Evolutionary conservation across 192 early-diverging fungal species (phyloP), one percentile per base, ranked within the genome.

Genomic region (Phycomyces blakesleeanus): DNA sequence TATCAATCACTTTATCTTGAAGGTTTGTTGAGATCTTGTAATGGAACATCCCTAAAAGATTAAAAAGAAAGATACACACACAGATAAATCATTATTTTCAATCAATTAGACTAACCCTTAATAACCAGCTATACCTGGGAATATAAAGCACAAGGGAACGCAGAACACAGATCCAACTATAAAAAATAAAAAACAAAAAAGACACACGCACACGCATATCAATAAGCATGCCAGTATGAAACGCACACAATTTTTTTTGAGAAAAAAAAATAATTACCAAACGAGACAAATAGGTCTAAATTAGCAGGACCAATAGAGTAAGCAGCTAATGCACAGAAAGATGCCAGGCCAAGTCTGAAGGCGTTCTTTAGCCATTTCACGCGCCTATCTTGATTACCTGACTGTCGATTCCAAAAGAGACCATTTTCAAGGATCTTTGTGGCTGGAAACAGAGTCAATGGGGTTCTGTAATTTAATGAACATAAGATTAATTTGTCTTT

Each of bases 261-360:
- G 29, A 34, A n/a, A n/a, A n/a, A n/a, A n/a, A n/a, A 49, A 10
- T 58, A 26, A 10, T 60, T 60, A 60, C 59, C 59, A 2, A 95
- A 82, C 16, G 82, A 86, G 25, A 95, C 92, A 72, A 93, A 89
- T 66, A 89, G 88, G 74, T 96, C 92, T 15, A 96, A 74, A 66
- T 91, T 85, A 18, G 73, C 68, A 47, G 84, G 81, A 11, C 80
- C 80, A 22, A 91, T 88, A 27, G 76, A 69, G 64, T 83, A 87
- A 18, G 90, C 84, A 20, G 90, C 72, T 16, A 76, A 55, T 5
- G 85, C 90, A 44, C 91, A 85, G 49, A 79, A 57, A 10, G 77
- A 58, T 8, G 86, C 81, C 64, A 91, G 67, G 24, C 75, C 12
- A 12, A 79, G 65, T 37, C 93, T 79, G 64, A 87, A 84, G 49